These are phyloP conservation scores for Castanea crenata DNA, from an alignment of 306 rosid species.

Conservation along the genomic window DNA sequence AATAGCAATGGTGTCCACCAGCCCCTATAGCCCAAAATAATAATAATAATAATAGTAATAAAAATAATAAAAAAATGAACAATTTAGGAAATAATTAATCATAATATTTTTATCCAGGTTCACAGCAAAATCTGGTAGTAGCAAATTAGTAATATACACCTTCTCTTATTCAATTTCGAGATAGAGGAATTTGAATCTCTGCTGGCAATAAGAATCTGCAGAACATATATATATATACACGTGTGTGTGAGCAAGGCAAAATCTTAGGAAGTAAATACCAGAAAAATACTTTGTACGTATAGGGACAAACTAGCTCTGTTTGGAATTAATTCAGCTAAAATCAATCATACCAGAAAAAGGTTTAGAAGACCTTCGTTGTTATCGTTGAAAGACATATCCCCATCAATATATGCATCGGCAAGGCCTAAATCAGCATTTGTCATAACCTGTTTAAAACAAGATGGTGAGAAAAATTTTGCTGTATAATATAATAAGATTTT, in stretches of 20 bases:
- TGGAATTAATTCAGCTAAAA: not conserved
- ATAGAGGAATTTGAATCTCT: conserved; percentile 58
- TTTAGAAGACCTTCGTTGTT: conserved; percentile 71
- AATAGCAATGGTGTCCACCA: conserved; percentile 93
- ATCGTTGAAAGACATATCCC: conserved; percentile 71
- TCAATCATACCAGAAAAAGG: conserved; percentile 49
- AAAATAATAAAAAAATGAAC: not conserved
- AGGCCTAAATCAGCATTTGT: conserved; percentile 92
- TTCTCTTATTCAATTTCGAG: conserved; percentile 48
- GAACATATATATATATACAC: too few relatives aligned
- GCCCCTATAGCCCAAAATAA: conserved; percentile 47
- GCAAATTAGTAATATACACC: conserved; percentile 31
- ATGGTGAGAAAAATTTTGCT: too few relatives aligned
- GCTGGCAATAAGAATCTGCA: conserved; percentile 77
- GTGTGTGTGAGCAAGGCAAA: not conserved
- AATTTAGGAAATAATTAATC: not conserved
- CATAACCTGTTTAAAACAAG: conserved; percentile 51
- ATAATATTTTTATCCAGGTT: too few relatives aligned
- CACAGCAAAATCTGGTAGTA: too few relatives aligned
- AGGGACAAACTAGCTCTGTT: too few relatives aligned
- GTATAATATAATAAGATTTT: too few relatives aligned
- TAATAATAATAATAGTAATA: not conserved
- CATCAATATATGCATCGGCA: conserved; percentile 82
- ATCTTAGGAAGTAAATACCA: not conserved
- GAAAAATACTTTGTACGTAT: not conserved